These are phyloP conservation scores for Takashimella tepidaria DNA, from an alignment of 1,284 basidiomycete genomes.

Conservation along the genomic window DNA sequence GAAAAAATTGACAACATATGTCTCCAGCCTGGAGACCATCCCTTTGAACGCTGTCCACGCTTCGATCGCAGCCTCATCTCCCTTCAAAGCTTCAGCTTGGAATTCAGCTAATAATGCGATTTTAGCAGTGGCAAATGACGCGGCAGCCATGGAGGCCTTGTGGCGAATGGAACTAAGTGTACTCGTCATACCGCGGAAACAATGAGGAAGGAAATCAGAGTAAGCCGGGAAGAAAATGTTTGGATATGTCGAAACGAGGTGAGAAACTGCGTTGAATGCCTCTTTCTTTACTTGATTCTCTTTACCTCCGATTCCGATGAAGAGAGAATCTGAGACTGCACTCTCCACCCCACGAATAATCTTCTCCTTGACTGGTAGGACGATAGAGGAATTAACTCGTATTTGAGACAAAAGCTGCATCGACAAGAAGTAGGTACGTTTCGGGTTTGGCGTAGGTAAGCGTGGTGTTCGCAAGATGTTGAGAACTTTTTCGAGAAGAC, in stretches of 20 bases:
- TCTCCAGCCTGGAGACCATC: constrained; percentile 23
- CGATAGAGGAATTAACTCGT: constrained; percentile 26
- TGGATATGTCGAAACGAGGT: constrained; percentile 39
- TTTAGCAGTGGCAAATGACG: constrained; percentile 33
- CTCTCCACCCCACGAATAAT: constrained; percentile 33
- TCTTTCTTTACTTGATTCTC: constrained; percentile 30
- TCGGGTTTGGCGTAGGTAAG: constrained; percentile 43
- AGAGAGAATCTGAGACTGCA: constrained; percentile 26
- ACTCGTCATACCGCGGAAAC: constrained; percentile 24
- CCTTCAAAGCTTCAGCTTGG: constrained; percentile 3
- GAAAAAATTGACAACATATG: constrained; percentile 26
- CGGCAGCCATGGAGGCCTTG: constrained; percentile 25
- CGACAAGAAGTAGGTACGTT: constrained; percentile 44
- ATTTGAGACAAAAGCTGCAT: constrained; percentile 39
- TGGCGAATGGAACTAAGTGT: constrained; percentile 20
- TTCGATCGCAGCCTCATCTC: constrained; percentile 13
- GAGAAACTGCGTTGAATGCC: constrained; percentile 32
- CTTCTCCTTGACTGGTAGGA: constrained; percentile 35
- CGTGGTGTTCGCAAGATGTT: constrained; percentile 40
- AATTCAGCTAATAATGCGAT: constrained; percentile 18
- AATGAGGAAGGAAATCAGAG: constrained; percentile 29
- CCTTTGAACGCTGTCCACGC: constrained; percentile 21
- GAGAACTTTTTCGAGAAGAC: constrained; percentile 39
- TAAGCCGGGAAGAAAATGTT: constrained; percentile 34
- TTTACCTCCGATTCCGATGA: constrained; percentile 13